A percentile compares a stretch with the other conserved stretches of the same genome.
Conservation (phyloP, 345 rosid genomes). For the Dipteronia dyeriana region DNA sequence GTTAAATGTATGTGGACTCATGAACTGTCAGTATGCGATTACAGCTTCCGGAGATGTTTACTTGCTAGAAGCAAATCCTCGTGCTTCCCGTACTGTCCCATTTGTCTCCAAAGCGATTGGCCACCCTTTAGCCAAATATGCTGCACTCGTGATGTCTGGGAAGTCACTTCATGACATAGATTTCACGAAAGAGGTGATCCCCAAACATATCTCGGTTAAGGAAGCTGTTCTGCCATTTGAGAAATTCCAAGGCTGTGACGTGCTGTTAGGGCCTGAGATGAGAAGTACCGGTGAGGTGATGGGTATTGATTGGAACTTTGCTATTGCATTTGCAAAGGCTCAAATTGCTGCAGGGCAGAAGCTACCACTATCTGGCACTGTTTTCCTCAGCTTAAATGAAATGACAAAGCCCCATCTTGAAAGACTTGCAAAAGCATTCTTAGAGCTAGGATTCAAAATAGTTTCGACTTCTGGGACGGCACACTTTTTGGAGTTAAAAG, state of each 20-base stretch:
- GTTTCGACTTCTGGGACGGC: conserved; percentile 94
- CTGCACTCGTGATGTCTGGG: conserved; percentile 92
- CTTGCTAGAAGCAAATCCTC: conserved; percentile 97
- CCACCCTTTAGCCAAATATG: conserved; percentile 91
- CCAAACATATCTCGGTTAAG: conserved; percentile 80
- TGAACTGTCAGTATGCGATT: conserved; percentile 95
- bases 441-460: conserved; percentile 71
- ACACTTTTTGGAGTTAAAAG: conserved; percentile 72
- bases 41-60: conserved; percentile 77
- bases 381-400: conserved; percentile 90
- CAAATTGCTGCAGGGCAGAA: conserved; percentile 94
- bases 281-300: conserved; percentile 95
- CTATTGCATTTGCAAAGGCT: conserved; percentile 89
- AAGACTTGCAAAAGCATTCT: conserved; percentile 74
- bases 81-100: conserved; percentile 96
- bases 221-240: conserved; percentile 98
- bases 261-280: conserved; percentile 95
- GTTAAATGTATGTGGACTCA: conserved; percentile 89
- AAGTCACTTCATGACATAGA: conserved; percentile 64
- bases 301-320: conserved; percentile 74
- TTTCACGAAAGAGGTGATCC: conserved; percentile 81
- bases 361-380: conserved; percentile 82
- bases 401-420: conserved; percentile 79
- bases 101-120: conserved; percentile 99
- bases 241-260: conserved; percentile 94